A percentile compares a stretch with the other conserved stretches of the same genome.
Conservation (phyloP, 208 protist species). For the Crithidia mellificae region DNA sequence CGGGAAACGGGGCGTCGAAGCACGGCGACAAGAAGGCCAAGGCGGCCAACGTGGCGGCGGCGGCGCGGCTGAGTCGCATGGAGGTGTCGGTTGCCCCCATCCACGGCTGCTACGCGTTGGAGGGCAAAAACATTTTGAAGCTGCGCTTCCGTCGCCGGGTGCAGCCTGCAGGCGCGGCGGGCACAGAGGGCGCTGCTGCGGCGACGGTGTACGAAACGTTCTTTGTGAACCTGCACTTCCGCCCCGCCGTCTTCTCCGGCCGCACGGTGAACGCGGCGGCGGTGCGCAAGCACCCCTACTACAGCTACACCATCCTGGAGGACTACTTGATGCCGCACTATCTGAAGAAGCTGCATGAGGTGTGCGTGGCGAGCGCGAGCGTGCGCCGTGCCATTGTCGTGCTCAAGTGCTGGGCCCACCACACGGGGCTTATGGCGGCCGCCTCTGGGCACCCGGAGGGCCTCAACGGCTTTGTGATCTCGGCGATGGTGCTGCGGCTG, state of each 20-base stretch:
- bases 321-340: slow-evolving; percentile 79
- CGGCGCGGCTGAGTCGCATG: slow-evolving; percentile 44
- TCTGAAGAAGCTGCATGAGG: slow-evolving; percentile 70
- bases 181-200: background rate
- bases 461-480: slow-evolving; percentile 78
- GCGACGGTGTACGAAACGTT: slow-evolving; percentile 45
- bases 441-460: slow-evolving; percentile 70
- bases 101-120: slow-evolving; percentile 57
- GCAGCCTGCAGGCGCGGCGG: background rate
- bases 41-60: slow-evolving; percentile 22
- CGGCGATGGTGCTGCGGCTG: slow-evolving; percentile 68
- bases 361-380: slow-evolving; percentile 55
- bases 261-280: slow-evolving; percentile 58
- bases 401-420: slow-evolving; percentile 86
- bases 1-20: background rate
- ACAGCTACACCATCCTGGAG: slow-evolving; percentile 81
- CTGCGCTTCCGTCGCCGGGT: slow-evolving; percentile 58
- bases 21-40: slow-evolving; percentile 1
- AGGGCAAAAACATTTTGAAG: slow-evolving; percentile 62
- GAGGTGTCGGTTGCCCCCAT: slow-evolving; percentile 55
- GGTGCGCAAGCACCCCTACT: slow-evolving; percentile 74
- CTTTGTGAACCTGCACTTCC: slow-evolving; percentile 76
- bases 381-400: slow-evolving; percentile 76
- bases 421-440: slow-evolving; percentile 68
- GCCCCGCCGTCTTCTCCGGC: slow-evolving; percentile 46